phyloP scores from a whole-genome alignment of 2,329 filamentous ascomycete genomes.

The Talaromyces sp. region DNA sequence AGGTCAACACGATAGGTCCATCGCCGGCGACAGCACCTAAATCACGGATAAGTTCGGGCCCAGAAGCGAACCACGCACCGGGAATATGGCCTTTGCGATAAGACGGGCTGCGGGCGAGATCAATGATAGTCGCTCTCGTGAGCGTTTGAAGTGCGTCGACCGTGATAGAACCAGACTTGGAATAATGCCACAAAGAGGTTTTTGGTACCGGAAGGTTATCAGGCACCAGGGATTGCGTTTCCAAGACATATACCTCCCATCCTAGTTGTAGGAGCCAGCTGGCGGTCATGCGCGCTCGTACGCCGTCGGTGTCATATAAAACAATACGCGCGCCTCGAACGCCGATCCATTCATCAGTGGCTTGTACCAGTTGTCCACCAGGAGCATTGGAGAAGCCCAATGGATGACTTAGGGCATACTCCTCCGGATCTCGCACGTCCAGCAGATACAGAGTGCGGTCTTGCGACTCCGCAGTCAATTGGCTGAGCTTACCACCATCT shows the following conservation, averaged over 20 bases:
- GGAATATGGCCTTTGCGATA: slow-evolving; percentile 32
- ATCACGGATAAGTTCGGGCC: slow-evolving; percentile 30
- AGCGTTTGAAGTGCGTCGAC: slow-evolving; percentile 20
- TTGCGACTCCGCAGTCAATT: slow-evolving; percentile 19
- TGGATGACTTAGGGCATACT: slow-evolving; percentile 26
- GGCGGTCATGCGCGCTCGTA: slow-evolving; percentile 30
- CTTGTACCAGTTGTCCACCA: slow-evolving; percentile 33
- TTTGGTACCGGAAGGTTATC: slow-evolving; percentile 7
- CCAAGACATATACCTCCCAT: slow-evolving; percentile 31
- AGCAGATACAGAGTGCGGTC: slow-evolving; percentile 28
- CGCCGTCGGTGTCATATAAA: slow-evolving; percentile 29
- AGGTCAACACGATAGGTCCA: slow-evolving; percentile 27
- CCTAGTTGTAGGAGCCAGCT: slow-evolving; percentile 32
- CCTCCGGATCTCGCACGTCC: slow-evolving; percentile 31
- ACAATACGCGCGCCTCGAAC: slow-evolving; percentile 31
- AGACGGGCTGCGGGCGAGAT: slow-evolving; percentile 29
- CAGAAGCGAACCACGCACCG: slow-evolving; percentile 31
- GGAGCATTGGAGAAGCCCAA: slow-evolving; percentile 30
- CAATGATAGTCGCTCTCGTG: slow-evolving; percentile 23
- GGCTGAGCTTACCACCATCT: slow-evolving; percentile 5
- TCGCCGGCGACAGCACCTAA: slow-evolving; percentile 19
- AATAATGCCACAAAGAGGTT: neutral
- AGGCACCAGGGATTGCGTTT: slow-evolving; percentile 20
- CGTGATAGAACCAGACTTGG: neutral
- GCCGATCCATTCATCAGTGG: slow-evolving; percentile 33